These are phyloP conservation scores for Yarrowia yakushimensis DNA, from an alignment of 805 yeast genomes.

Conservation along the genomic window DNA sequence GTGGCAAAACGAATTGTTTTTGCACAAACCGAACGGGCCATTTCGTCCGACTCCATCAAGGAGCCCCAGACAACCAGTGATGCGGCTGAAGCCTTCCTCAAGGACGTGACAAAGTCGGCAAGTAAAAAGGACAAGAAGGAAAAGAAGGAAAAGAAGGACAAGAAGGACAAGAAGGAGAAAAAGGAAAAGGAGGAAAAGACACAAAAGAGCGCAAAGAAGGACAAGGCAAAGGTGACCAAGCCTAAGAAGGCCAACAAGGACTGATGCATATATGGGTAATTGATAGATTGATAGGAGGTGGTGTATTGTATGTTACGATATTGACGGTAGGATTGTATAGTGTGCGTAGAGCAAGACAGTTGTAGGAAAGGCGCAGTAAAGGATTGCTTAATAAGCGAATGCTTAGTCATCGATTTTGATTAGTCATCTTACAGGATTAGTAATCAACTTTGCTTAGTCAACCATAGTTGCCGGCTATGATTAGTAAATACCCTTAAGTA, in stretches of 20 bases:
- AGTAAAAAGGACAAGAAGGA: neutral
- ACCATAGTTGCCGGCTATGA: too few relatives aligned
- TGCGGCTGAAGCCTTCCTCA: conserved; percentile 12
- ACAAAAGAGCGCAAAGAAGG: neutral
- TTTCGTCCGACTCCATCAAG: neutral
- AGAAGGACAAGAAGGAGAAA: neutral
- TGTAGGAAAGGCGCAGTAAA: too few relatives aligned
- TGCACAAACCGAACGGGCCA: conserved; percentile 7
- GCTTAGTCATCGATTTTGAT: too few relatives aligned
- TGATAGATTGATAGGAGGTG: neutral
- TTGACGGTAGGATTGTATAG: too few relatives aligned
- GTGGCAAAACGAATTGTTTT: conserved; percentile 15
- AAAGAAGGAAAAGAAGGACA: conserved; percentile 16
- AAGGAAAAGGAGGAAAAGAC: neutral
- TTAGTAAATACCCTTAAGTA: too few relatives aligned
- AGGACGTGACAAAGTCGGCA: conserved; percentile 7
- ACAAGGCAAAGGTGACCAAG: neutral
- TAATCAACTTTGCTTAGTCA: too few relatives aligned
- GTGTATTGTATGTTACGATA: too few relatives aligned
- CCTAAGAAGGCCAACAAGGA: neutral
- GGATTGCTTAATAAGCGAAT: too few relatives aligned
- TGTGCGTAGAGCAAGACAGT: too few relatives aligned
- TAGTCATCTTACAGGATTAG: too few relatives aligned
- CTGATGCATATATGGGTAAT: neutral
- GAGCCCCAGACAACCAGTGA: conserved; percentile 5